These are phyloP conservation scores for Aspergillus incahuasiensis DNA, from an alignment of 495 filamentous ascomycete genomes.

Conservation along the genomic window DNA sequence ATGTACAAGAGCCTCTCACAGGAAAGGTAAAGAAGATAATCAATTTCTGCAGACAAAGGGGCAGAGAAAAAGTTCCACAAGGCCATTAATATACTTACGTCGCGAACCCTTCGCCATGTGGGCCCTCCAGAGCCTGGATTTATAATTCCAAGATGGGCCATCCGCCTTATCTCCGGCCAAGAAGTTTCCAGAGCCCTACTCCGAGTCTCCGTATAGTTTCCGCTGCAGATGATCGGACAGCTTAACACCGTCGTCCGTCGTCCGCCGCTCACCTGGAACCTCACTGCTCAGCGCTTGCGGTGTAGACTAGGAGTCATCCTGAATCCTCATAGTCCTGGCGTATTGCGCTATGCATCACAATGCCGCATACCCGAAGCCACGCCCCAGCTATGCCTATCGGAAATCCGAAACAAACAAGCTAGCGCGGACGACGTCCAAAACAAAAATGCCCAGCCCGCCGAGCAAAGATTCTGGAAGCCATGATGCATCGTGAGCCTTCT, in stretches of 20 bases:
- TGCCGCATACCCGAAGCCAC: slow-evolving; percentile 2
- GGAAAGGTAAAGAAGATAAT: background rate
- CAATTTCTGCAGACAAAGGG: background rate
- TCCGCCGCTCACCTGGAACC: background rate
- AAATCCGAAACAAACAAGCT: background rate
- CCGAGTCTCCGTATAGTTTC: background rate
- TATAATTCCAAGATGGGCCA: slow-evolving; percentile 4
- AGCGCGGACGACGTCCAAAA: background rate
- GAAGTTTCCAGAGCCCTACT: background rate
- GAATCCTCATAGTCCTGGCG: background rate
- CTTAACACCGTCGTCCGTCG: background rate
- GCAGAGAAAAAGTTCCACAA: background rate
- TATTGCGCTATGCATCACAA: background rate
- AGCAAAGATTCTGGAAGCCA: background rate
- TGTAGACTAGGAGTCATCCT: too few relatives aligned
- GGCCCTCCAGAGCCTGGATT: slow-evolving; percentile 6
- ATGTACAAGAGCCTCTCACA: background rate
- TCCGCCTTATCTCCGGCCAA: slow-evolving; percentile 3
- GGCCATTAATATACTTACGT: slow-evolving; percentile 4
- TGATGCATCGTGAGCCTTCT: background rate
- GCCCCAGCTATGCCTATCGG: background rate
- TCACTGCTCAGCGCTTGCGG: too few relatives aligned
- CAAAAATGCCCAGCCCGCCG: background rate
- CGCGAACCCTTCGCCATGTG: background rate
- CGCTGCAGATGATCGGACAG: background rate